Evolutionary conservation across 2,329 filamentous ascomycete genomes (phyloP).

Genomic region (Neopestalotiopsis rosae): DNA sequence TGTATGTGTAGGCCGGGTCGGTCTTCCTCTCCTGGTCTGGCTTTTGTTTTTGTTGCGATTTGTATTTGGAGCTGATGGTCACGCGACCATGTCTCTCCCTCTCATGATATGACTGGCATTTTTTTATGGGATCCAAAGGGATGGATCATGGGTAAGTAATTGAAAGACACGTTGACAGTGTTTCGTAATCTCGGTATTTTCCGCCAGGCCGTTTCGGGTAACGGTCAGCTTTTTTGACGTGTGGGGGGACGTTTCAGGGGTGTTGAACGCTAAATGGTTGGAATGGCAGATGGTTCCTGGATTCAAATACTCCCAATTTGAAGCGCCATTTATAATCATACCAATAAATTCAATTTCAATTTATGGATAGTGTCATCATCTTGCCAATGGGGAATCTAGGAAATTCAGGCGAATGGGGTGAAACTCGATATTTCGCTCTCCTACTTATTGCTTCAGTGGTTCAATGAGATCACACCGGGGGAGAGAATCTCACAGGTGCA

Average conservation of each 20-base stretch:
- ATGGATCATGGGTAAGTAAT: background rate
- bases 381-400: too few species aligned
- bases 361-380: background rate
- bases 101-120: background rate
- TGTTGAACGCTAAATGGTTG: background rate
- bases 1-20: too few species aligned
- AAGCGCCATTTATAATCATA: background rate
- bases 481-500: too few species aligned
- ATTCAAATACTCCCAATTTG: too few species aligned
- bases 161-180: slow-evolving; percentile 16
- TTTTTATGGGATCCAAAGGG: background rate
- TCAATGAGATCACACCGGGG: too few species aligned
- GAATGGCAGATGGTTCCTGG: too few species aligned
- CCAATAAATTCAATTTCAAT: background rate
- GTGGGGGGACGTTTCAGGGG: background rate
- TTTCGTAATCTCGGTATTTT: slow-evolving; percentile 16
- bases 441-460: too few species aligned
- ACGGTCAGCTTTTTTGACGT: slow-evolving; percentile 1
- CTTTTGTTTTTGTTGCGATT: background rate
- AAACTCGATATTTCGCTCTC: too few species aligned
- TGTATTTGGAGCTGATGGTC: background rate
- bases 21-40: too few species aligned
- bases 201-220: background rate
- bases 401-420: too few species aligned
- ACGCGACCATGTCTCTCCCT: slow-evolving; percentile 3